These are phyloP conservation scores for Plantago major DNA, from an alignment of 257 asterid genomes.

Conservation along the genomic window DNA sequence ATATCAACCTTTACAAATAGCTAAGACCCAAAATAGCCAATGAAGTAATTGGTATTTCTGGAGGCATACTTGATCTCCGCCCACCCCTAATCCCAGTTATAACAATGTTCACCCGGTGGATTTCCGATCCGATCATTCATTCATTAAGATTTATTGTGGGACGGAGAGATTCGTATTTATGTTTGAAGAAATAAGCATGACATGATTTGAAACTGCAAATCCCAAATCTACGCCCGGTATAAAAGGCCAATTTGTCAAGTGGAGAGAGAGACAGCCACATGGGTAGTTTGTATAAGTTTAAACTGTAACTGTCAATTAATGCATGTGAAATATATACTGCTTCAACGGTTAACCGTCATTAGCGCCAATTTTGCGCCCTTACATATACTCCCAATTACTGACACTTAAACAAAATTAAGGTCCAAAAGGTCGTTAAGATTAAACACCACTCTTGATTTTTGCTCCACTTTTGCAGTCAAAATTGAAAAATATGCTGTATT, in stretches of 20 bases:
- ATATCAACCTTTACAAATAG: no score
- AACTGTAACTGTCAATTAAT: conserved; percentile 26
- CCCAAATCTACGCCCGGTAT: conserved; percentile 42
- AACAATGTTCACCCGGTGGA: no score
- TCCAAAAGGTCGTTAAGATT: not conserved
- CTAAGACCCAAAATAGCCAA: no score
- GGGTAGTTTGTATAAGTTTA: conserved; percentile 23
- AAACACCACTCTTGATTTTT: not conserved
- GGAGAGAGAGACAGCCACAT: conserved; percentile 40
- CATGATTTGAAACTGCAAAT: conserved; percentile 13
- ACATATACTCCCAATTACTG: not conserved
- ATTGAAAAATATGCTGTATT: no score
- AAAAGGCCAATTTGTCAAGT: conserved; percentile 17
- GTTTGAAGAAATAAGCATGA: no score
- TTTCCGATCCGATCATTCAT: no score
- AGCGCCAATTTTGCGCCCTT: conserved; percentile 37
- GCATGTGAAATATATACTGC: conserved; percentile 1
- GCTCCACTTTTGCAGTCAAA: not conserved
- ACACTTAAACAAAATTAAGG: not conserved
- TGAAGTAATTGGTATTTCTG: no score
- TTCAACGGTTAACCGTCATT: conserved; percentile 49
- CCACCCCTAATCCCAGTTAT: no score
- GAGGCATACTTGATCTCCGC: no score
- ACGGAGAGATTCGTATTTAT: no score
- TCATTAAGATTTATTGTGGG: no score